phyloP scores from a whole-genome alignment of 768 basidiomycete genomes.

The Rhodotorula toruloides region DNA sequence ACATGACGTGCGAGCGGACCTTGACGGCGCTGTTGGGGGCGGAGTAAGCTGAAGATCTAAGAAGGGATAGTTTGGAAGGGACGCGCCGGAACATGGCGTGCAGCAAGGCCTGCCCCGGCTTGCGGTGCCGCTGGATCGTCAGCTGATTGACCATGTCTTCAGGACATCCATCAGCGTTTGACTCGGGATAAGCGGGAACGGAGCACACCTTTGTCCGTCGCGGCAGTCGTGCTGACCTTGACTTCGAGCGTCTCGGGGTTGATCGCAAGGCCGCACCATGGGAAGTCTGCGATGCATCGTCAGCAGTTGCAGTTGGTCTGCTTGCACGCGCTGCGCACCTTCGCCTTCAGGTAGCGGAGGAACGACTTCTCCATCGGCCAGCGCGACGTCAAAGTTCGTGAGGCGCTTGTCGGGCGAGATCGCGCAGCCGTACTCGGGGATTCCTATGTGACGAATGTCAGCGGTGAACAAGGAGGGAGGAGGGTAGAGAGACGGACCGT shows the following conservation, averaged over 20 bases:
- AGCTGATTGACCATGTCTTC: slow-evolving; percentile 64
- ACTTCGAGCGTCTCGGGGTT: slow-evolving; percentile 71
- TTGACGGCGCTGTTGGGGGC: slow-evolving; percentile 59
- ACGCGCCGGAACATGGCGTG: slow-evolving; percentile 68
- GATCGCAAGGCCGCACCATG: slow-evolving; percentile 87
- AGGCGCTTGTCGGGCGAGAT: slow-evolving; percentile 83
- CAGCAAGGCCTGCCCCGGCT: slow-evolving; percentile 61
- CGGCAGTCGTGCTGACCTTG: slow-evolving; percentile 43
- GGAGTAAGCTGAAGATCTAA: neutral
- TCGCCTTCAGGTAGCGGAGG: slow-evolving; percentile 49
- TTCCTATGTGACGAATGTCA: slow-evolving; percentile 52
- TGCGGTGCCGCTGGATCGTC: slow-evolving; percentile 63
- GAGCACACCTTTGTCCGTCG: slow-evolving; percentile 14
- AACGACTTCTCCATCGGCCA: slow-evolving; percentile 29
- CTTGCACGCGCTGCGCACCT: slow-evolving; percentile 49
- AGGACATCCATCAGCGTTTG: neutral
- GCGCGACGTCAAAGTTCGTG: slow-evolving; percentile 65
- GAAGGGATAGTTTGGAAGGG: neutral
- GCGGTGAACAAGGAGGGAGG: neutral
- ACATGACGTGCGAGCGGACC: slow-evolving; percentile 71
- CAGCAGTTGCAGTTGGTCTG: slow-evolving; percentile 43
- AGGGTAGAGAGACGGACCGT: slow-evolving; percentile 51
- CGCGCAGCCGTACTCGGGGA: slow-evolving; percentile 89
- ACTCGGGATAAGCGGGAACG: neutral
- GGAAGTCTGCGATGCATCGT: slow-evolving; percentile 58